A percentile compares a stretch with the other conserved stretches of the same genome.
Evolutionary conservation across 441 rosid species (phyloP).

Genomic region (Bocquillonia castaneifolia): DNA sequence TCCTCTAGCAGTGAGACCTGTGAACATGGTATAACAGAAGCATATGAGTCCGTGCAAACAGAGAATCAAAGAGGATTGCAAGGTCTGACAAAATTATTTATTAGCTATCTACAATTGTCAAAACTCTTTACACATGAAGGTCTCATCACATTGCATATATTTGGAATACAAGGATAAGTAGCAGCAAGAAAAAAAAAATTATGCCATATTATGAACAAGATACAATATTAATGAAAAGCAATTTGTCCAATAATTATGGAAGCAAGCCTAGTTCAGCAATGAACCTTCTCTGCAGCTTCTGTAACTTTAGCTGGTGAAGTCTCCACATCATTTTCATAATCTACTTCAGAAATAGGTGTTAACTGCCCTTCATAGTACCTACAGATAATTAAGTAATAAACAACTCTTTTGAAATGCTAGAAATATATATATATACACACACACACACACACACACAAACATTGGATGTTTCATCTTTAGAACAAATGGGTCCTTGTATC

Average conservation of each 20-base stretch:
- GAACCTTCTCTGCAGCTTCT: conserved; percentile 87
- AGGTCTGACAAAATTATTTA: neutral
- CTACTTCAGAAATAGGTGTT: conserved; percentile 68
- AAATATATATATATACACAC: neutral
- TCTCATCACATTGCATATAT: neutral
- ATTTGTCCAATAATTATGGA: neutral
- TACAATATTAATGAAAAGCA: neutral
- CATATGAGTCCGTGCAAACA: neutral
- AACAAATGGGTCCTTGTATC: neutral
- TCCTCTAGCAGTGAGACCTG: conserved; percentile 91
- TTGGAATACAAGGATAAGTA: neutral
- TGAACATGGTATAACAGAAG: conserved; percentile 17
- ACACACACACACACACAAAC: neutral
- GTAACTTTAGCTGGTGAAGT: conserved; percentile 44
- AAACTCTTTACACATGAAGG: neutral
- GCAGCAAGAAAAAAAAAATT: neutral
- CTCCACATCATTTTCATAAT: conserved; percentile 54
- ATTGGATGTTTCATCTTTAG: neutral
- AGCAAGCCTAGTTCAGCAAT: conserved; percentile 10
- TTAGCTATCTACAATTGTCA: neutral
- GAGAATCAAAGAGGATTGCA: neutral
- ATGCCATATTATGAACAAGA: conserved; percentile 16
- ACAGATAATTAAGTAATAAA: conserved; percentile 16
- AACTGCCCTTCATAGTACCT: conserved; percentile 95
- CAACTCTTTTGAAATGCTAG: conserved; percentile 9